These are phyloP conservation scores for Candida gigantensis DNA, from an alignment of 1,139 yeast species.

Conservation along the genomic window DNA sequence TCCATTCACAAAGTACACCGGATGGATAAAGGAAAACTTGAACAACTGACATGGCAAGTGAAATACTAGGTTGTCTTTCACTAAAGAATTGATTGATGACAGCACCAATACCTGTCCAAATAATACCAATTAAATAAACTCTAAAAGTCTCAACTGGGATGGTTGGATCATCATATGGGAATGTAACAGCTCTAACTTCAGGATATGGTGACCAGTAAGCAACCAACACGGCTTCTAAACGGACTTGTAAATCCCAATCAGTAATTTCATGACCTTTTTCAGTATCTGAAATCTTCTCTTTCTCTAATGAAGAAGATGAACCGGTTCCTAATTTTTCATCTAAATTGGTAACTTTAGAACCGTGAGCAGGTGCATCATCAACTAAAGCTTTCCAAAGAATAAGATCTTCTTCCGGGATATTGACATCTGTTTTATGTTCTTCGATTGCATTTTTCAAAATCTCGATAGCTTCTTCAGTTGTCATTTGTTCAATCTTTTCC, in stretches of 20 bases:
- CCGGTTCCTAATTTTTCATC: neutral
- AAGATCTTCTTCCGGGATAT: conserved; percentile 43
- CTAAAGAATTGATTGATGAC: conserved; percentile 60
- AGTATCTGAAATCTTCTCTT: neutral
- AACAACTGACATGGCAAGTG: conserved; percentile 45
- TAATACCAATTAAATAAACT: conserved; percentile 51
- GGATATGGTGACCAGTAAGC: conserved; percentile 63
- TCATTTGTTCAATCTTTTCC: conserved; percentile 37
- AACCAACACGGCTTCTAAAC: conserved; percentile 47
- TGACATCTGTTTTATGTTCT: conserved; percentile 50
- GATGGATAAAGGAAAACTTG: conserved; percentile 61
- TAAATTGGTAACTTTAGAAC: neutral
- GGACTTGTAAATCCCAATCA: conserved; percentile 32
- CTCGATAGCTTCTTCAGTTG: conserved; percentile 40
- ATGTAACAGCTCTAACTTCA: conserved; percentile 61
- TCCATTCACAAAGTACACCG: conserved; percentile 42
- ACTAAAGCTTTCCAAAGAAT: conserved; percentile 22
- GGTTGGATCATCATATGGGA: conserved; percentile 52
- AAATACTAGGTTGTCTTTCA: conserved; percentile 55
- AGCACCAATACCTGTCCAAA: conserved; percentile 56
- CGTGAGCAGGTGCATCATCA: conserved; percentile 2
- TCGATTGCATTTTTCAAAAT: conserved; percentile 40
- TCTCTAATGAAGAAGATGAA: neutral
- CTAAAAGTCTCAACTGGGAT: conserved; percentile 57
- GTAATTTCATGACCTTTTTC: conserved; percentile 4